Evolutionary conservation across 2,329 filamentous ascomycete genomes (phyloP), one percentile per base, ranked within the genome.

Genomic region (Didymosphaeria variabile): DNA sequence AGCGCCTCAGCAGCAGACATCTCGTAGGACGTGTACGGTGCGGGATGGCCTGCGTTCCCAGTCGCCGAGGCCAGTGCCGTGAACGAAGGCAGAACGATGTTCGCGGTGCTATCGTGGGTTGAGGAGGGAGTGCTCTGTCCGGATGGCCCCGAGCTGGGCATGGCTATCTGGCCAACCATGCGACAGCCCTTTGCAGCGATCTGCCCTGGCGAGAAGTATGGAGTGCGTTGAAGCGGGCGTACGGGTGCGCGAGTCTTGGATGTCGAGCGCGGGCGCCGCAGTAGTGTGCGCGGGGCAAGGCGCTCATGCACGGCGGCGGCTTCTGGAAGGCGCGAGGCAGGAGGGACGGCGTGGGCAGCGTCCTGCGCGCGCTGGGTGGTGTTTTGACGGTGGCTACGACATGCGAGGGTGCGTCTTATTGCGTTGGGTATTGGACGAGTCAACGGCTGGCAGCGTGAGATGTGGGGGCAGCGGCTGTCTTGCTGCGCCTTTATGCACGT

Each of bases 1-100:
- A 74, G 72, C 2, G 71, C 71, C 19, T 68, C 62, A 13, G 69
- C 69, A 56, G 71, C 68, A 32, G 72, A 73, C 58, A 69, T 58
- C 42, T 63, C 63, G 60, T 62, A 67, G 56, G 66, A 67, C 17
- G 72, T 67, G 51, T 65, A 62, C 45, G 64, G 62, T 46, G 32
- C 40, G 9, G 53, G 40, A n/a, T 46, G 19, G 40, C 1, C 42
- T 26, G n/a, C 7, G 53, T 45, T 55, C 7, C 17, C 31, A 23
- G 32, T 19, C 26, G 56, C 40, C n/a, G 57, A 60, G 60, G 60
- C 55, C 58, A 62, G 45, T n/a, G 57, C 58, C 32, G 62, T 58
- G 61, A 67, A 55, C 55, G 50, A 40, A 31, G 57, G 57, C 42
- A 53, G 36, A 23, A 46, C 31, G 51, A 40, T 17, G 51, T 34